Evolutionary conservation across 2,329 filamentous ascomycete genomes (phyloP).

Genomic region (Fragosphaeria purpurea): DNA sequence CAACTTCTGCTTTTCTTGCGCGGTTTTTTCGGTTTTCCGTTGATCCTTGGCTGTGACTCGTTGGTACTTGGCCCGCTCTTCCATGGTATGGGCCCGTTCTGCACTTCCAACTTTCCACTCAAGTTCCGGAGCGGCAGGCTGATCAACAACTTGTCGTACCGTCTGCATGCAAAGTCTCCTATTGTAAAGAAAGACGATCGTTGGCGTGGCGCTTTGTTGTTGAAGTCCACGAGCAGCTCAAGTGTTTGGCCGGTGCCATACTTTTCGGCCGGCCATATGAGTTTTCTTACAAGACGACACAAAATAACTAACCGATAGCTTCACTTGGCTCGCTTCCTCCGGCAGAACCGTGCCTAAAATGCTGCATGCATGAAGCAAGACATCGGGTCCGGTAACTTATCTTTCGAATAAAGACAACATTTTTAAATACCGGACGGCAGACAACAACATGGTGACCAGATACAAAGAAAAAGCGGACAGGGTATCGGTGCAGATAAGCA

Average conservation of each 20-base stretch:
- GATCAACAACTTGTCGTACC: conserved; percentile 36
- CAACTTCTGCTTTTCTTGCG: conserved; percentile 28
- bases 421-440: conserved; percentile 36
- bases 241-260: conserved; percentile 30
- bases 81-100: conserved; percentile 52
- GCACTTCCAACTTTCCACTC: conserved; percentile 46
- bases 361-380: conserved; percentile 26
- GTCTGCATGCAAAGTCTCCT: conserved; percentile 53
- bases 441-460: conserved; percentile 42
- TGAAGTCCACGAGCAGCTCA: conserved; percentile 48
- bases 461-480: conserved; percentile 58
- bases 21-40: conserved; percentile 4
- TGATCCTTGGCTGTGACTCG: conserved; percentile 28
- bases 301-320: not conserved
- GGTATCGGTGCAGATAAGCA: conserved; percentile 41
- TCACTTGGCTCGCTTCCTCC: not conserved
- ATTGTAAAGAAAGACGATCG: conserved; percentile 70
- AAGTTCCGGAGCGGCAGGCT: conserved; percentile 44
- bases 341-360: conserved; percentile 16
- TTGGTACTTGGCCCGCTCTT: conserved; percentile 39
- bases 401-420: conserved; percentile 26
- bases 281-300: not conserved
- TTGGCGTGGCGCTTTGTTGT: conserved; percentile 57
- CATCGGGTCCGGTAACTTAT: conserved; percentile 21
- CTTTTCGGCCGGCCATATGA: not conserved